Percentiles rank a stretch among this genome's conserved stretches.
Evolutionary conservation across 129 eudicot species (phyloP).

Genomic region (Calendula officinalis): DNA sequence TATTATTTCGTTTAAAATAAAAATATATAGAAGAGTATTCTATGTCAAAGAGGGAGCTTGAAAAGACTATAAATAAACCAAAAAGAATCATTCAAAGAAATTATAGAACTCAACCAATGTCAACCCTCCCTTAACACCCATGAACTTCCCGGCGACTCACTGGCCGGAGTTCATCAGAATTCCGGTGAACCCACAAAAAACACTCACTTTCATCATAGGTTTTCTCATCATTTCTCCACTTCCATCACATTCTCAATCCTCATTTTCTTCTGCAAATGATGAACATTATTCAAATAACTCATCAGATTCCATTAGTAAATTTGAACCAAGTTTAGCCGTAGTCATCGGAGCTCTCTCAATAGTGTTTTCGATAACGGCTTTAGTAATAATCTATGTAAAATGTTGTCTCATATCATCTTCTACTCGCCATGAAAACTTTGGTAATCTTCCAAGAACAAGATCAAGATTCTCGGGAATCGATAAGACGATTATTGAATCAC

Average conservation of each 20-base stretch:
- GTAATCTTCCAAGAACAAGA: constrained; percentile 33
- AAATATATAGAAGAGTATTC: neutral
- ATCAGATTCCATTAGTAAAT: constrained; percentile 33
- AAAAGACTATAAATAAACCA: constrained; percentile 27
- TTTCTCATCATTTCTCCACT: constrained; percentile 22
- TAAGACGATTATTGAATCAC: constrained; percentile 48
- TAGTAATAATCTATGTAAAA: constrained; percentile 51
- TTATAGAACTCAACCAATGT: constrained; percentile 19
- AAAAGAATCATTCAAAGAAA: constrained; percentile 2
- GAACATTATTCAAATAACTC: constrained; percentile 17
- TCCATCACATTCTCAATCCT: constrained; percentile 26
- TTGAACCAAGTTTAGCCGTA: constrained; percentile 74
- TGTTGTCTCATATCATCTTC: constrained; percentile 32
- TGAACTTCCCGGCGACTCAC: constrained; percentile 31
- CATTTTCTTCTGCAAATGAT: constrained; percentile 15
- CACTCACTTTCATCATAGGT: constrained; percentile 4
- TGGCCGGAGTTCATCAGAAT: constrained; percentile 25
- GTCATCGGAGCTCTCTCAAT: constrained; percentile 58
- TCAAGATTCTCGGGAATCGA: constrained; percentile 69
- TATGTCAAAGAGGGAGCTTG: constrained; percentile 16
- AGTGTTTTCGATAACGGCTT: constrained; percentile 52
- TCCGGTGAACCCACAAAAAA: constrained; percentile 1
- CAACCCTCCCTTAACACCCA: constrained; percentile 25
- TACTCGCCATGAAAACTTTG: constrained; percentile 14
- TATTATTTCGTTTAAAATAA: neutral